Evolutionary conservation across 2,329 filamentous ascomycete genomes (phyloP).

Genomic region (Beauveria sp.): DNA sequence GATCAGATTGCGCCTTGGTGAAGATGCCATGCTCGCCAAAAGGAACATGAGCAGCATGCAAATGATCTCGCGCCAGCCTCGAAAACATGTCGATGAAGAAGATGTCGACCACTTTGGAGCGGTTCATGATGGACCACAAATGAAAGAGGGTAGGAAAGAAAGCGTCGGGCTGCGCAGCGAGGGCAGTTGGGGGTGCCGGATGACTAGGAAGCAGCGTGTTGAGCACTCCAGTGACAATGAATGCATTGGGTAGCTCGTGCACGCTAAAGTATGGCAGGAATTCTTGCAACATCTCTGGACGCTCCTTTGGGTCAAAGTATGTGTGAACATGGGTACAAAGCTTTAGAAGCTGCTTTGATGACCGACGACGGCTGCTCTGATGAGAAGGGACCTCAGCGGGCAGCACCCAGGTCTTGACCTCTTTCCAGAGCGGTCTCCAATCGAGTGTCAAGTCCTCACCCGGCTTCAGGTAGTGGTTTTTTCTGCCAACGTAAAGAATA

Average conservation of each 20-base stretch:
- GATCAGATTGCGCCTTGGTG: slow-evolving; percentile 80
- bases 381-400: slow-evolving; percentile 71
- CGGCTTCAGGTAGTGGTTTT: slow-evolving; percentile 90
- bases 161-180: slow-evolving; percentile 75
- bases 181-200: slow-evolving; percentile 62
- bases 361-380: slow-evolving; percentile 46
- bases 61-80: slow-evolving; percentile 73
- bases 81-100: slow-evolving; percentile 88
- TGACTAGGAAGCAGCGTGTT: slow-evolving; percentile 84
- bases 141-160: slow-evolving; percentile 94
- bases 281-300: slow-evolving; percentile 73
- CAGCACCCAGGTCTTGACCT: slow-evolving; percentile 83
- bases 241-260: slow-evolving; percentile 85
- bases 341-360: slow-evolving; percentile 66
- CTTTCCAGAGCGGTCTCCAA: slow-evolving; percentile 88
- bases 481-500: slow-evolving; percentile 34
- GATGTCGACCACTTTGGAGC: slow-evolving; percentile 80
- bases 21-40: slow-evolving; percentile 88
- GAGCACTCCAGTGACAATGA: slow-evolving; percentile 81
- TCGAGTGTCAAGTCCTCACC: slow-evolving; percentile 85
- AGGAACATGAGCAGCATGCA: slow-evolving; percentile 65
- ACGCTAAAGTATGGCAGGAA: slow-evolving; percentile 84
- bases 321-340: slow-evolving; percentile 83
- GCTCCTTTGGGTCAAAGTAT: slow-evolving; percentile 85
- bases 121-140: slow-evolving; percentile 85